These are phyloP conservation scores for Pseudonitzschia delicatissima DNA, from an alignment of 108 stramenopile genomes.

Conservation along the genomic window DNA sequence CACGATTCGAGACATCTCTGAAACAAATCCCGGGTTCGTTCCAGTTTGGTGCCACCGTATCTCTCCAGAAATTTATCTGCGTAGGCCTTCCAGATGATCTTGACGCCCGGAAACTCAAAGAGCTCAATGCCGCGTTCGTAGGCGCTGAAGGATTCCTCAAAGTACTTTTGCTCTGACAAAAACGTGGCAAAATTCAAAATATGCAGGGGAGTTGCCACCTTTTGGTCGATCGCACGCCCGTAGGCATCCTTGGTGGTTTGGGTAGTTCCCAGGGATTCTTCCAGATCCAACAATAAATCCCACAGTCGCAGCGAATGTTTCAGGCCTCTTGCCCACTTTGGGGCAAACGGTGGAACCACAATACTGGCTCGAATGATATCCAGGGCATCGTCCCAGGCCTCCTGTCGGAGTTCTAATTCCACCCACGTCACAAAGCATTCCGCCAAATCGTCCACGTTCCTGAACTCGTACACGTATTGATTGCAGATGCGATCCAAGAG, in stretches of 20 bases:
- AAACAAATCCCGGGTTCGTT: conserved; percentile 91
- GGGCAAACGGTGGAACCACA: conserved; percentile 33
- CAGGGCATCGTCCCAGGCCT: conserved; percentile 88
- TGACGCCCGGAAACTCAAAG: conserved; percentile 91
- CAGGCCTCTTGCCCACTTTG: conserved; percentile 44
- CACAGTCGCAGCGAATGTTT: conserved; percentile 80
- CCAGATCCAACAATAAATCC: conserved; percentile 93
- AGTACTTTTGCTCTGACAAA: conserved; percentile 91
- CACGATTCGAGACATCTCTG: conserved; percentile 87
- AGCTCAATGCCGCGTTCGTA: conserved; percentile 88
- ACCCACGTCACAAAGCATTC: conserved; percentile 88
- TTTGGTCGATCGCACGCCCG: conserved; percentile 84
- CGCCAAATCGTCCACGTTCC: conserved; percentile 90
- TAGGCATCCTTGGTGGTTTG: conserved; percentile 95
- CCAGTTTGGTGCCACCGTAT: conserved; percentile 92
- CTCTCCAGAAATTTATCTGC: conserved; percentile 83
- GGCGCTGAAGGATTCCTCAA: conserved; percentile 92
- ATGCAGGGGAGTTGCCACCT: conserved; percentile 93
- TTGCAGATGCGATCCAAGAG: conserved; percentile 77
- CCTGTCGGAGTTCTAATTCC: conserved; percentile 93
- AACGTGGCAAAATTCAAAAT: conserved; percentile 92
- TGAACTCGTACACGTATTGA: conserved; percentile 59
- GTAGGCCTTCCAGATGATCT: conserved; percentile 89
- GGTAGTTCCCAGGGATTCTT: conserved; percentile 94
- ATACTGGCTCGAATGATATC: conserved; percentile 66